phyloP scores from a whole-genome alignment of 192 early-diverging fungal genomes.

The Entrophospora sp. region DNA sequence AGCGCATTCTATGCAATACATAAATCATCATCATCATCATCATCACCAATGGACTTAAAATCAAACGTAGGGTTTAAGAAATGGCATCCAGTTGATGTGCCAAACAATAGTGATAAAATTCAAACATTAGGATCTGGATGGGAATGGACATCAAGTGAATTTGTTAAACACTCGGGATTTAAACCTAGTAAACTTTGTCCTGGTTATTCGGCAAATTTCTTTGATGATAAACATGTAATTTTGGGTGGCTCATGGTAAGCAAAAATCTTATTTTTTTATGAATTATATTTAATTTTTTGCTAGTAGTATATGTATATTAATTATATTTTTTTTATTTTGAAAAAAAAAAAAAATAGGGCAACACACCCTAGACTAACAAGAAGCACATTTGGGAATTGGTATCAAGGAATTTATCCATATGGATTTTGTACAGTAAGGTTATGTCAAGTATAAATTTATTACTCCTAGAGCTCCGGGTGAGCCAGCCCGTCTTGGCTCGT shows the following conservation, averaged over 20 bases:
- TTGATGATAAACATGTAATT: slow-evolving; percentile 81
- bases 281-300: neutral
- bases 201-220: slow-evolving; percentile 86
- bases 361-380: slow-evolving; percentile 72
- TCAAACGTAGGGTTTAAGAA: slow-evolving; percentile 58
- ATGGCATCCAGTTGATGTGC: slow-evolving; percentile 55
- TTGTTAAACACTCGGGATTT: slow-evolving; percentile 54
- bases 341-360: too few relatives aligned
- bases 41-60: slow-evolving; percentile 21
- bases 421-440: slow-evolving; percentile 74
- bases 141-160: slow-evolving; percentile 75
- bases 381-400: slow-evolving; percentile 82
- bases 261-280: neutral
- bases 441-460: slow-evolving; percentile 11
- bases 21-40: too few relatives aligned
- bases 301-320: neutral
- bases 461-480: neutral
- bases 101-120: slow-evolving; percentile 16
- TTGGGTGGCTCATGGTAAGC: slow-evolving; percentile 70
- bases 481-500: too few relatives aligned
- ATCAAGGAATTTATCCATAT: slow-evolving; percentile 77
- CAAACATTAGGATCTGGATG: slow-evolving; percentile 40
- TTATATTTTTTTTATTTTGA: neutral
- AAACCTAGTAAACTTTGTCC: slow-evolving; percentile 62
- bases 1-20: slow-evolving; percentile 16